phyloP scores from a whole-genome alignment of 352 stramenopile genomes.

The Elongisporangium anandrum region DNA sequence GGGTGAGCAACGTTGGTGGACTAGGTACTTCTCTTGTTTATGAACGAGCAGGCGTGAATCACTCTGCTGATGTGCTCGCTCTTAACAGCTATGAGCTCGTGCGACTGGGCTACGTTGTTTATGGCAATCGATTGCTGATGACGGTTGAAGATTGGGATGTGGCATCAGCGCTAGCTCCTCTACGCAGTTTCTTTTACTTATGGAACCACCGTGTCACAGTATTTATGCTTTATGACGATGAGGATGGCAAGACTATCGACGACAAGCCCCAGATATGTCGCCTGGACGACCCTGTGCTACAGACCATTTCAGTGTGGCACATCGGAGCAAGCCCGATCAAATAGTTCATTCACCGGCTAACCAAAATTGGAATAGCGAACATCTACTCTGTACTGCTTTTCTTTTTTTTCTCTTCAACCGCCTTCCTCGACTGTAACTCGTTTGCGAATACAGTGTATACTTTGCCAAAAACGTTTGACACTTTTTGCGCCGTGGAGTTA shows the following conservation, averaged over 20 bases:
- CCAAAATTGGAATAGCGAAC: background rate
- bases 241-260: constrained; percentile 1
- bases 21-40: constrained; percentile 20
- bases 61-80: background rate
- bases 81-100: constrained; percentile 34
- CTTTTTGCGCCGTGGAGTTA: no score
- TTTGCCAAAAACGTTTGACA: no score
- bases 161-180: constrained; percentile 12
- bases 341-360: background rate
- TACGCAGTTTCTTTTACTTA: constrained; percentile 17
- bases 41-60: background rate
- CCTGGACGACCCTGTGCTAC: constrained; percentile 18
- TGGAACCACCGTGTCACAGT: constrained; percentile 27
- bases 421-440: no score
- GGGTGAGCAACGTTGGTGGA: constrained; percentile 18
- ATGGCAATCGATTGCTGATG: constrained; percentile 18
- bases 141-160: constrained; percentile 26
- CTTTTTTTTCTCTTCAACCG: no score
- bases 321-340: background rate
- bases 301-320: background rate
- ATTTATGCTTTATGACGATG: constrained; percentile 18
- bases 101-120: constrained; percentile 29
- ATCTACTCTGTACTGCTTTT: no score
- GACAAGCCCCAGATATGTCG: constrained; percentile 23
- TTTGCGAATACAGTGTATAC: no score